These are phyloP conservation scores for Penicillium argentinense DNA, from an alignment of 495 filamentous ascomycete genomes.

Conservation along the genomic window DNA sequence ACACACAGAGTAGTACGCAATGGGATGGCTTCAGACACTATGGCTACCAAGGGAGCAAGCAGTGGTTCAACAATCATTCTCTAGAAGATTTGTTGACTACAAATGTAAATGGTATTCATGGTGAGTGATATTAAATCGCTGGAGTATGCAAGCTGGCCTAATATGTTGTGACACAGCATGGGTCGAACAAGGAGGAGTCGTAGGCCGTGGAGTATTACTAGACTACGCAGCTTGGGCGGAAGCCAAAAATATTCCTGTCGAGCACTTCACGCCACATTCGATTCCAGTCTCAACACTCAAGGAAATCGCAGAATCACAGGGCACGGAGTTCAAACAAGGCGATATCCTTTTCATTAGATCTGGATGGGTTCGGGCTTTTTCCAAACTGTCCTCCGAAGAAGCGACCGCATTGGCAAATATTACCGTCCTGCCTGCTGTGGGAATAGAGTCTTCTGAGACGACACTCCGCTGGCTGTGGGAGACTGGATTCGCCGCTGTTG, in stretches of 20 bases:
- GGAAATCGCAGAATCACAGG: constrained; percentile 2
- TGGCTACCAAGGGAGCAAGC: constrained; percentile 7
- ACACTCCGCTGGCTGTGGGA: constrained; percentile 11
- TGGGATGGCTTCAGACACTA: constrained; percentile 17
- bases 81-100: background rate
- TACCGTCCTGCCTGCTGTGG: background rate
- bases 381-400: background rate
- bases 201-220: constrained; percentile 57
- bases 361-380: constrained; percentile 7
- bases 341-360: constrained; percentile 10
- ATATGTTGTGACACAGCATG: too few species aligned
- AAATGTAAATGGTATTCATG: constrained; percentile 8
- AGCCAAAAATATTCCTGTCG: constrained; percentile 19
- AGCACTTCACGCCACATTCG: constrained; percentile 6
- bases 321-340: constrained; percentile 3
- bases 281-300: constrained; percentile 1
- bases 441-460: constrained; percentile 4
- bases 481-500: constrained; percentile 10
- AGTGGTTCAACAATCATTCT: constrained; percentile 9
- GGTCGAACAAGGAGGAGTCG: constrained; percentile 48
- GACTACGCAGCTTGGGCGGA: constrained; percentile 55
- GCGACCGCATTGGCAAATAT: constrained; percentile 1
- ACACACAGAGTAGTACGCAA: constrained; percentile 15
- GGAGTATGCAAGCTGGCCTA: too few species aligned
- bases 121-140: background rate